Percentiles rank a stretch among this genome's conserved stretches.
These are phyloP conservation scores for Hypocrella siamensis DNA, from an alignment of 2,329 filamentous ascomycete species.

Conservation along the genomic window DNA sequence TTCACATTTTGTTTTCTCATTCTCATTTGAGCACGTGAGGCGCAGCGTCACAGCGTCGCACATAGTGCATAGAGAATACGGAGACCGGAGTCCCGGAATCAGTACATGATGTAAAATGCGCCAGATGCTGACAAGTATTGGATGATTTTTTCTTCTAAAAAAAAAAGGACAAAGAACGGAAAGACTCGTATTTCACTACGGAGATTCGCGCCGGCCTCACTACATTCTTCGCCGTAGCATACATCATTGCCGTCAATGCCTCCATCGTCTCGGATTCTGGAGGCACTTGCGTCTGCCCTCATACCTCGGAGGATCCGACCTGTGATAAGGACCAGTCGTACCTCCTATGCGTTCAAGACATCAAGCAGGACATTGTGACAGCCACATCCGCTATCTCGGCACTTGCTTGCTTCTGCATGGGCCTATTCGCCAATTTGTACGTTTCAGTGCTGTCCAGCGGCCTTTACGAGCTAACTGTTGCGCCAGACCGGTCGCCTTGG, in stretches of 20 bases:
- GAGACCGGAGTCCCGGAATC: too few species aligned
- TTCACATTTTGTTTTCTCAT: too few species aligned
- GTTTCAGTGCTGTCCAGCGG: constrained; percentile 9
- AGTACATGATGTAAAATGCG: too few species aligned
- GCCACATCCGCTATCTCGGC: constrained; percentile 73
- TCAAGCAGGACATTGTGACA: constrained; percentile 69
- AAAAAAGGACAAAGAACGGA: constrained; percentile 51
- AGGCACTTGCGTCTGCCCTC: constrained; percentile 61
- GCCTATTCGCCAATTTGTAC: constrained; percentile 61
- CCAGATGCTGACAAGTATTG: constrained; percentile 1
- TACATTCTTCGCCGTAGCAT: constrained; percentile 54
- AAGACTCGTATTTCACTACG: constrained; percentile 64
- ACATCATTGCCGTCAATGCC: constrained; percentile 38
- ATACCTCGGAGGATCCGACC: constrained; percentile 29
- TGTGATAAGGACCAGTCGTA: constrained; percentile 43
- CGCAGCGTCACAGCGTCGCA: too few species aligned
- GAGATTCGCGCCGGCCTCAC: constrained; percentile 72
- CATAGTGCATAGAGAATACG: too few species aligned
- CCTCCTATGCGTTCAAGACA: constrained; percentile 41
- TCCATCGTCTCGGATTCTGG: constrained; percentile 46
- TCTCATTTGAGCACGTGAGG: too few species aligned
- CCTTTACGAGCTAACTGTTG: constrained; percentile 2
- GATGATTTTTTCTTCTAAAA: too few species aligned
- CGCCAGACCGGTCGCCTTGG: constrained; percentile 19
- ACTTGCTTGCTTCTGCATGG: constrained; percentile 70